Percentiles rank a stretch among this genome's conserved stretches.
These are phyloP conservation scores for Chalaropsis thielavioides DNA, from an alignment of 2,329 filamentous ascomycete species.

Conservation along the genomic window DNA sequence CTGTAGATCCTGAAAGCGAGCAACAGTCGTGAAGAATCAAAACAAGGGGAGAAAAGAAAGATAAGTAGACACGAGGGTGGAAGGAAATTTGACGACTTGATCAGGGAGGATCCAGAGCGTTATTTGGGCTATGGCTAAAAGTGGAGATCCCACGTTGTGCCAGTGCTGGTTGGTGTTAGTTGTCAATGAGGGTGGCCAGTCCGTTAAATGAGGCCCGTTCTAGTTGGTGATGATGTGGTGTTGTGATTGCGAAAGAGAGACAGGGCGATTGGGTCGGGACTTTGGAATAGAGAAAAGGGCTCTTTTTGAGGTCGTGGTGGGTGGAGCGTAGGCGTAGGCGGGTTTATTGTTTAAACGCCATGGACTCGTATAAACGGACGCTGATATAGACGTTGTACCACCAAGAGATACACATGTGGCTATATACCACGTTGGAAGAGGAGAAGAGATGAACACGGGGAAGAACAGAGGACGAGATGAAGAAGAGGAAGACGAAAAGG, in stretches of 20 bases:
- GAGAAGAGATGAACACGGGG: not conserved
- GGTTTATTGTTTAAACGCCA: too few relatives aligned
- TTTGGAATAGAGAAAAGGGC: not conserved
- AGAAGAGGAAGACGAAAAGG: not conserved
- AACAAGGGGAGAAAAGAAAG: not conserved
- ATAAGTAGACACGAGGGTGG: not conserved
- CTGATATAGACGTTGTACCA: not conserved
- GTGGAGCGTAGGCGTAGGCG: too few relatives aligned
- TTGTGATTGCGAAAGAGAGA: not conserved
- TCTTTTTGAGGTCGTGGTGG: too few relatives aligned
- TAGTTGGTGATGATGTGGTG: not conserved
- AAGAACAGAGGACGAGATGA: not conserved
- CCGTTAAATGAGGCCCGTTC: not conserved
- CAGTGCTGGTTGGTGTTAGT: not conserved
- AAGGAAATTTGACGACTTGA: not conserved
- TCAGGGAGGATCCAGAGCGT: constrained; percentile 3
- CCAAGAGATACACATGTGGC: not conserved
- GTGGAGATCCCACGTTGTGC: constrained; percentile 4
- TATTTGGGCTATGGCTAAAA: constrained; percentile 6
- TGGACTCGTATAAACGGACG: too few relatives aligned
- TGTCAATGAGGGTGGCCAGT: not conserved
- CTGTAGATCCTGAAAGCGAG: too few relatives aligned
- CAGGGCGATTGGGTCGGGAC: not conserved
- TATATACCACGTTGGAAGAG: not conserved
- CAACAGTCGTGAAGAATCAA: not conserved